Evolutionary conservation across 2,329 filamentous ascomycete genomes (phyloP), one percentile per base, ranked within the genome.

Genomic region (Cladophialophora yegresii): DNA sequence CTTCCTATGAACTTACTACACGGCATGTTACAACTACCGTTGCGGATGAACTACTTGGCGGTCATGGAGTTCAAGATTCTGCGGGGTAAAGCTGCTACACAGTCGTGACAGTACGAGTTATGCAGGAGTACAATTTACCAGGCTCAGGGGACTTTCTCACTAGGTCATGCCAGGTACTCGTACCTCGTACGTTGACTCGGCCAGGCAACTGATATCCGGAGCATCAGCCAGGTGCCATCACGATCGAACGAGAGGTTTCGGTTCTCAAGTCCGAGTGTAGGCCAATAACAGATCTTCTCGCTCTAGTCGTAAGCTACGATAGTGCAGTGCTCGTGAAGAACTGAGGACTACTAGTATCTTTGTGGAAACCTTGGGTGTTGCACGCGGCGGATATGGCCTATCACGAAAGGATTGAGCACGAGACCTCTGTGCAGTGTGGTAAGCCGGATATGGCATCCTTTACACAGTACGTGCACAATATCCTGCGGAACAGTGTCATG

Each of bases 181-280:
- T 63, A 57, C n/a, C n/a, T n/a, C n/a, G n/a, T n/a, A 63, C 36
- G 55, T 49, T 63, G 59, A 56, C 50, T 61, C 59, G 55, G 58
- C 51, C 59, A 36, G 59, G 36, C 36, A 43, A 36, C 20, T n/a
- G 16, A 45, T 50, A 50, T 26, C 54, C n/a, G n/a, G n/a, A n/a
- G n/a, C n/a, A n/a, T n/a, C n/a, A n/a, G n/a, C n/a, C 30, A 54
- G 47, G 30, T 50, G 36, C 23, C 23, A 32, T 56, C 40, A 49
- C 40, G 28, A 56, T 30, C 22, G 26, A 49, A 40, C 2, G 33
- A 20, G 36, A 36, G 40, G 22, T 36, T 61, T 8, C 55, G 20
- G 26, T 16, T 16, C 47, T 49, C 16, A 8, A 26, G 12, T 49
- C 20, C 13, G 13, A 6, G 9, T 23, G 32, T 23, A 59, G 30